Evolutionary conservation across 2,329 filamentous ascomycete species (phyloP), one percentile per base, ranked within the genome.

Genomic region (Botryosphaeria dothidea): DNA sequence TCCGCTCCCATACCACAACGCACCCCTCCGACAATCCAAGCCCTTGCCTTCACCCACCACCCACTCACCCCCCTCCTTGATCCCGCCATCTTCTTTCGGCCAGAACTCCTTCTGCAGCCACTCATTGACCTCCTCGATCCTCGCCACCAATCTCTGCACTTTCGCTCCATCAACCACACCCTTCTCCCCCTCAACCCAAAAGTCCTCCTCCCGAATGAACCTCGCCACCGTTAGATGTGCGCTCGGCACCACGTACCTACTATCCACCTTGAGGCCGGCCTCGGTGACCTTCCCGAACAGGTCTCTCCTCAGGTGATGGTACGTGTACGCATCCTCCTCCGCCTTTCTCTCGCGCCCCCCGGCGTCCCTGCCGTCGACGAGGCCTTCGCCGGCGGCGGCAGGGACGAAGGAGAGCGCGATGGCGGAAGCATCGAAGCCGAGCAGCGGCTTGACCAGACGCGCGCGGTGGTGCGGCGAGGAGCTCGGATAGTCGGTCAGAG

Each of bases 331-430:
- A 69, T 95, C 90, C 19, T 86, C 84, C 43, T 83, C 72, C 0
- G 62, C 52, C 2, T 69, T 78, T 17, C 80, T 74, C 19, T 17
- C 25, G 25, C 61, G 48, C 6, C 61, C 48, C n/a, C 15, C 61
- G 6, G 21, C 17, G 27, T 63, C 61, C 34, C 4, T 13, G 31
- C 27, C 19, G 21, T 1, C 15, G 25, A 45, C 49, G 7, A 64
- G 62, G 4, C 62, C 62, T 21, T 64, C 62, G 15, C 77, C 76
- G 11, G 87, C 88, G 3, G 88, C 84, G 0, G 92, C 92, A 0
- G 94, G 93, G 1, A 97, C 80, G 77, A 96, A 97, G 27, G 91
- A 95, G 36, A 98, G 79, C 0, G 94, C 94, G 64, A 97, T 83
- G 17, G 93, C 94, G 4, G 92, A 89, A 1, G 91, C 85, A 74